Percentiles rank a stretch among this genome's conserved stretches.
phyloP scores from a whole-genome alignment of 163 green algal species.

The Chlamydomonas reinhardtii region DNA sequence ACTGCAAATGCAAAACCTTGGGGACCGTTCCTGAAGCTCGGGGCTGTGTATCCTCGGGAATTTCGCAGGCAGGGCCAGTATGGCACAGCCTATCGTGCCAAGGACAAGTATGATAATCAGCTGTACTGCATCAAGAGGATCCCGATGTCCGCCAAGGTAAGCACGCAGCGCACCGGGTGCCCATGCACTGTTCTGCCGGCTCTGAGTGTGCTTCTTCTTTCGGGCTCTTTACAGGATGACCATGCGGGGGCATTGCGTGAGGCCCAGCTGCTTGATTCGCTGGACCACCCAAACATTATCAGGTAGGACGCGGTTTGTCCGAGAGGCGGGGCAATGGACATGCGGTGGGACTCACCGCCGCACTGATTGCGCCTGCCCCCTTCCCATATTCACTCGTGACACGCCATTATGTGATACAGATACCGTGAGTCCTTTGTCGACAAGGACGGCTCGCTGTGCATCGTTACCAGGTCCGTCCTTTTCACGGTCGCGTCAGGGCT shows the following conservation, averaged over 20 bases:
- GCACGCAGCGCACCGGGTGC: background rate
- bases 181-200: background rate
- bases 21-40: too few relatives aligned
- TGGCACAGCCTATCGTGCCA: slow-evolving; percentile 64
- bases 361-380: too few relatives aligned
- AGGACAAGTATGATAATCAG: slow-evolving; percentile 54
- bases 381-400: too few relatives aligned
- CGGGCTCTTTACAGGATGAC: slow-evolving; percentile 62
- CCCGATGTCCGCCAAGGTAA: slow-evolving; percentile 60
- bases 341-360: too few relatives aligned
- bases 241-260: slow-evolving; percentile 64
- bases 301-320: background rate
- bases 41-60: too few relatives aligned
- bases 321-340: too few relatives aligned
- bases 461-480: slow-evolving; percentile 61
- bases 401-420: too few relatives aligned
- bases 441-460: slow-evolving; percentile 69
- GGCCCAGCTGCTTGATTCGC: slow-evolving; percentile 69
- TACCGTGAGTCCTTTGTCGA: slow-evolving; percentile 82
- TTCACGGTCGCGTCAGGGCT: too few relatives aligned
- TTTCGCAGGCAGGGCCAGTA: slow-evolving; percentile 65
- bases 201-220: background rate
- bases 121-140: slow-evolving; percentile 75
- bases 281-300: slow-evolving; percentile 82
- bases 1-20: too few relatives aligned